Evolutionary conservation across 1,284 basidiomycete species (phyloP).

Genomic region (Sanghuangporus weigelae): DNA sequence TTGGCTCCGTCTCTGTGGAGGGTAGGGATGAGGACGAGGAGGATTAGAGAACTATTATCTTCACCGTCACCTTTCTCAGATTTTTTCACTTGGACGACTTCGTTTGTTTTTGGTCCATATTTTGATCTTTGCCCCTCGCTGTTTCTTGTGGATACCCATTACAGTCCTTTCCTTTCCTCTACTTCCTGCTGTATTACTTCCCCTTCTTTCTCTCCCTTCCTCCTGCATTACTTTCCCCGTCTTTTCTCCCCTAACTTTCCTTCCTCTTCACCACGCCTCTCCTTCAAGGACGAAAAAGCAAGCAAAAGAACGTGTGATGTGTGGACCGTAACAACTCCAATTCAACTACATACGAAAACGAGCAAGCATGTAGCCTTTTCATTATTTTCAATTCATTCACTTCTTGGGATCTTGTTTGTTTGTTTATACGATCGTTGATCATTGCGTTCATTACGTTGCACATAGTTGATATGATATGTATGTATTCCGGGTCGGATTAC

Average conservation of each 20-base stretch:
- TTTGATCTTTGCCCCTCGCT: neutral
- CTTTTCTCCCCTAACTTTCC: neutral
- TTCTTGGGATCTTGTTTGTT: too few relatives aligned
- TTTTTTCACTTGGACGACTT: neutral
- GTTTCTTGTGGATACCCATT: neutral
- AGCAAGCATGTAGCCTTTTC: too few relatives aligned
- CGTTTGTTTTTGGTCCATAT: neutral
- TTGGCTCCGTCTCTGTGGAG: neutral
- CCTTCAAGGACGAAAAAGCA: too few relatives aligned
- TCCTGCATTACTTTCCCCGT: neutral
- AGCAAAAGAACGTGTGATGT: too few relatives aligned
- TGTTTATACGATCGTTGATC: too few relatives aligned
- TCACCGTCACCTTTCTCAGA: neutral
- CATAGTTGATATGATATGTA: too few relatives aligned
- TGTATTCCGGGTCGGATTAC: too few relatives aligned
- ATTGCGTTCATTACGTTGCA: too few relatives aligned
- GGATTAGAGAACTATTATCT: neutral
- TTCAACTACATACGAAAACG: too few relatives aligned
- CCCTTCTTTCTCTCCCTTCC: neutral
- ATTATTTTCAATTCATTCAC: too few relatives aligned
- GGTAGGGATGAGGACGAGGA: slow-evolving; percentile 21
- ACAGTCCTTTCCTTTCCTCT: neutral
- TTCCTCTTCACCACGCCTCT: neutral
- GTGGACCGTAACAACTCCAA: too few relatives aligned
- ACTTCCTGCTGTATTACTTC: neutral